Base-by-base conservation (phyloP, 495 filamentous ascomycete genomes). In the Pseudoneurospora amorphoporcata region DNA sequence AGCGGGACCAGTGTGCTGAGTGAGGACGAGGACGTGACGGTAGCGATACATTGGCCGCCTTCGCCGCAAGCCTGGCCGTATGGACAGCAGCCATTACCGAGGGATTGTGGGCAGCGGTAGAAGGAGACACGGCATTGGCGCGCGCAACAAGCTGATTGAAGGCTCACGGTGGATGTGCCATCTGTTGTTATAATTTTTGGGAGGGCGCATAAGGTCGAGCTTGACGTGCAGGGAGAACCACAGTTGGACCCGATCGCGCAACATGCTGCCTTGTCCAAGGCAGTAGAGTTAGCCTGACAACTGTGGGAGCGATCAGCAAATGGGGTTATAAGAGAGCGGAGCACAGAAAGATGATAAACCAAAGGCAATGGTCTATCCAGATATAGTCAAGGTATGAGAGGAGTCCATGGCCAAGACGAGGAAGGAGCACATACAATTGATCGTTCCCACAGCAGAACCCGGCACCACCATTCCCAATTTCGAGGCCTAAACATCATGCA, bases 51-150 rank as follows among this genome's bases (percentile, higher is more conserved):
- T 2, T 16, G 0, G 0, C 68, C 37, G 17, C 39, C 39, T 3
- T 77, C 65, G 29, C 39, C 78, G 76, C 85, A 88, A 6, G 72
- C 72, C 8, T 69, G 73, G 40, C 79, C 79, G 71, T 83, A 82
- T 12, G 73, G 68, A 68, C 86, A 87, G 76, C 86, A 87, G 29
- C 80, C 79, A 32, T 82, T 81, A 72, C 83, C 84, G 29, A 84
- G 79, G 45, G 69, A 68, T 8, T 39, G 0, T 37, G 84, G 79
- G 73, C 86, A 87, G 29, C 80, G 80, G 75, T 81, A 84, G 68
- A 76, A 81, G 72, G 83, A 80, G 38, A 72, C 78, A 3, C 76
- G 70, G 71, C 84, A 86, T 14, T 40, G 8, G 38, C 83, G 83
- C 29, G 69, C 68, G 70, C 84, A 86, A 75, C 84, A 86, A 58